Base-by-base conservation (phyloP, 2,329 filamentous ascomycete genomes). In the Pyrenophora tritici-repentis region DNA sequence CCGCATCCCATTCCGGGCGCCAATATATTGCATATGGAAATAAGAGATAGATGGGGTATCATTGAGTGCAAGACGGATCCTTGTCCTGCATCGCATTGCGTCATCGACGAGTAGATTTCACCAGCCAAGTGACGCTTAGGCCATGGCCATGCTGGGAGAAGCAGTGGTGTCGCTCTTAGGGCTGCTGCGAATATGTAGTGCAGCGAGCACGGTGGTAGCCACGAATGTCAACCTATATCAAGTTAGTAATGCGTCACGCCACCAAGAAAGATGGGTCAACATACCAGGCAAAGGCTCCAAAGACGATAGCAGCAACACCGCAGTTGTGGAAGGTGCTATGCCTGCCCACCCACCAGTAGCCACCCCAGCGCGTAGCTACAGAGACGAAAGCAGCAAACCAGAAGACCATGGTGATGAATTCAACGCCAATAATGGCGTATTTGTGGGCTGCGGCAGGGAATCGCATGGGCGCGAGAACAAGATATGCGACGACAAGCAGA, bases 351-450 rank as follows among this genome's bases (percentile, higher is more conserved):
- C 59, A 85, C 50, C 79, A 70, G 0, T 81, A 75, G n/a, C 82
- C 78, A 38, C 83, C 82, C 57, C 90, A 77, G 36, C 78, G 77
- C 18, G 84, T 85, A 1, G 88, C 91, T 4, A 92, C 76, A 1
- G 90, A 90, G 59, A 95, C 86, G 65, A 90, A 88, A 8, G 90
- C 90, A 0, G 89, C 87, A 70, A 97, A 95, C 91, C 91, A 96
- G 79, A 96, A 96, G 53, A 96, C 80, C 76, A 88, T 86, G 33
- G 91, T 94, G 17, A 93, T 58, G 49, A 79, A 79, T 67, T 95
- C 89, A 24, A 90, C 80, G 1, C 67, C 86, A n/a, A 89, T 77
- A 17, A 91, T 85, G 37, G 81, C 84, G 42, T 84, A 83, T 50
- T 81, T 83, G 75, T 93, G 86, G 61, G 89, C 88, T 10, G 86